phyloP scores from a whole-genome alignment of 2,329 filamentous ascomycete species.

The Fusarium mangiferae region DNA sequence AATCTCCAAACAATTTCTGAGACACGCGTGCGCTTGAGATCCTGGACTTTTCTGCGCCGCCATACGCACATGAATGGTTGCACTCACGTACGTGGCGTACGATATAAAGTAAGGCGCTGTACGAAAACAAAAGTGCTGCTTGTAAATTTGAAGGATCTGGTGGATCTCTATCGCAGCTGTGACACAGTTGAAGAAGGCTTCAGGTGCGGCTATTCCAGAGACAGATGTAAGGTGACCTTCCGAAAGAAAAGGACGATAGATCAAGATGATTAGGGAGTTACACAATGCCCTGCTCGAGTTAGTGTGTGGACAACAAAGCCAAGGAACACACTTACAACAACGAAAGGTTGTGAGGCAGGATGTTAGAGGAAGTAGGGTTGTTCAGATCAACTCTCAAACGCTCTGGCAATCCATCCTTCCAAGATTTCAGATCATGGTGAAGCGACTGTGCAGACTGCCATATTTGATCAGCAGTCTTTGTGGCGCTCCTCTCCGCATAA shows the following conservation, averaged over 20 bases:
- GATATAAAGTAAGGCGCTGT: conserved; percentile 61
- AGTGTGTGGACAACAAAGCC: neutral
- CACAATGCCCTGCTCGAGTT: conserved; percentile 49
- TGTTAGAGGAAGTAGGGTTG: conserved; percentile 39
- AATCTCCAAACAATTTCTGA: conserved; percentile 56
- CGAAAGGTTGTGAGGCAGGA: conserved; percentile 13
- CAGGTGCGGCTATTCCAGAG: conserved; percentile 49
- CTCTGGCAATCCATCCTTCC: conserved; percentile 52
- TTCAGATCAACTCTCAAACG: conserved; percentile 45
- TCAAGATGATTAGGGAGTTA: conserved; percentile 59
- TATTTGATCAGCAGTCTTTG: conserved; percentile 43
- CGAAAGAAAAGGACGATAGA: conserved; percentile 63
- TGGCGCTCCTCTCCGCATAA: conserved; percentile 52
- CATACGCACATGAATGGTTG: conserved; percentile 61
- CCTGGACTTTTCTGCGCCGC: conserved; percentile 54
- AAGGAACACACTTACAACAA: neutral
- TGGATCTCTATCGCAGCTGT: conserved; percentile 57
- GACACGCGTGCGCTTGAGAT: conserved; percentile 51
- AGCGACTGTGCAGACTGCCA: conserved; percentile 47
- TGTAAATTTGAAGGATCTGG: conserved; percentile 54
- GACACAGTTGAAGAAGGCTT: conserved; percentile 56
- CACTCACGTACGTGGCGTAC: conserved; percentile 63
- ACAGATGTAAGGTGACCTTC: conserved; percentile 58
- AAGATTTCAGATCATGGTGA: conserved; percentile 52
- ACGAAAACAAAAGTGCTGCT: conserved; percentile 54